Evolutionary conservation across 2,329 filamentous ascomycete species (phyloP), one percentile per base, ranked within the genome.

Genomic region (Ophidiomyces ophidiicola): DNA sequence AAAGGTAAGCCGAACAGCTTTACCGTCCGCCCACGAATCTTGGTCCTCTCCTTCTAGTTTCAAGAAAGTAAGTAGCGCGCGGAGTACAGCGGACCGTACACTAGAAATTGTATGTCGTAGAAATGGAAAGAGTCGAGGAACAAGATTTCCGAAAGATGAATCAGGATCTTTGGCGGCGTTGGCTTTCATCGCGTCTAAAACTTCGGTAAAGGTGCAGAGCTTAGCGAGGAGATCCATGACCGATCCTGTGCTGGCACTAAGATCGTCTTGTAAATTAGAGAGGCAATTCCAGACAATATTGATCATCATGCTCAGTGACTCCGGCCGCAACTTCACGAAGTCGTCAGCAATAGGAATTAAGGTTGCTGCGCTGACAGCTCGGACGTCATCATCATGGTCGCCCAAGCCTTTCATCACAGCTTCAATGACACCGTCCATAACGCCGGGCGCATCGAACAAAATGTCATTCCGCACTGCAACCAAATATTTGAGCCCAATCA

Each of bases 201-300:
- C 88, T 62, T 94, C 76, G 0, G 83, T 83, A 65, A 94, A 98
- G 46, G 86, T 82, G 64, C 90, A 98, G 1, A 98, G 75, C 44
- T 90, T 96, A 10, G 92, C 90, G 12, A 98, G 71, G 28, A 98
- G 73, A 58, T 98, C 92, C 92, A 98, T 98, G 39, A 98, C 93
- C 41, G 86, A 92, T 33, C 90, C 90, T 6, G 92, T 98, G 58
- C 90, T 96, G 3, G 90, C 90, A 58, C 87, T 96, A 12, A 98
- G 70, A 55, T 98, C 90, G 56, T 98, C 90, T 48, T 88, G 87
- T n/a, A 98, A 69, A 56, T 93, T 92, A 3, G 88, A 93, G 17
- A 98, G 69, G 64, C 90, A 96, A 54, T 93, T 83, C 90, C 90
- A 98, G 19, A 98, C 87, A 43, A 96, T 93, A 54, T 82, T 80